phyloP scores from a whole-genome alignment of 2,329 filamentous ascomycete genomes.

The Colletotrichum orbiculare region DNA sequence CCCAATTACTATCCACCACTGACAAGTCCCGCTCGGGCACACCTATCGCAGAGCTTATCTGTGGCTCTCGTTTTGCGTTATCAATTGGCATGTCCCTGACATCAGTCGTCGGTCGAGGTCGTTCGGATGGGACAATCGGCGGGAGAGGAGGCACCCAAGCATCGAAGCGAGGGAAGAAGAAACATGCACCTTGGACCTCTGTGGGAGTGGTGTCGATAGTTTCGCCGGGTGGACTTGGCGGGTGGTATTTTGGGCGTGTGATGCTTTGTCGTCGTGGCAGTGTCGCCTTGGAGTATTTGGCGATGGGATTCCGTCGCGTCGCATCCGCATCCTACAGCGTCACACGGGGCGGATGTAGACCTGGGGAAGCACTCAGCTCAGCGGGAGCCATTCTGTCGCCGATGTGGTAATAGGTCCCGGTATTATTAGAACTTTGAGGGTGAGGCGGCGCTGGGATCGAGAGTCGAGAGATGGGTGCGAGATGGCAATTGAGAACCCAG shows the following conservation, averaged over 20 bases:
- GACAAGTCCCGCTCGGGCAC: slow-evolving; percentile 15
- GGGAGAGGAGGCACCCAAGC: slow-evolving; percentile 13
- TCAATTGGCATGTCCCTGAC: background rate
- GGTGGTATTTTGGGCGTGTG: slow-evolving; percentile 10
- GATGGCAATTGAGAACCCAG: background rate
- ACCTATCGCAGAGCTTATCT: slow-evolving; percentile 29
- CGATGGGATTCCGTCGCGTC: slow-evolving; percentile 6
- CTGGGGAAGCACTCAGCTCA: background rate
- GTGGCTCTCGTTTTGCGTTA: slow-evolving; percentile 10
- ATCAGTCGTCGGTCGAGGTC: background rate
- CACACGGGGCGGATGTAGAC: background rate
- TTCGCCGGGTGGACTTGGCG: slow-evolving; percentile 27
- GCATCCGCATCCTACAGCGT: background rate
- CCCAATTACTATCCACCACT: slow-evolving; percentile 37
- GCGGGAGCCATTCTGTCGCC: too few relatives aligned
- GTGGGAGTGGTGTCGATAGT: slow-evolving; percentile 24
- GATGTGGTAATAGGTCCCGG: too few relatives aligned
- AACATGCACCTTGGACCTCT: background rate
- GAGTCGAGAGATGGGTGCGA: too few relatives aligned
- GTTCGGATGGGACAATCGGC: background rate
- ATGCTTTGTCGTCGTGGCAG: slow-evolving; percentile 19
- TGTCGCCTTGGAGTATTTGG: slow-evolving; percentile 3
- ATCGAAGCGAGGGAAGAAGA: slow-evolving; percentile 4
- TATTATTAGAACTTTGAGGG: too few relatives aligned
- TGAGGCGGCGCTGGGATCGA: too few relatives aligned